A percentile compares a stretch with the other conserved stretches of the same genome.
These are phyloP conservation scores for Psidium guajava DNA, from an alignment of 345 rosid genomes.

Conservation along the genomic window DNA sequence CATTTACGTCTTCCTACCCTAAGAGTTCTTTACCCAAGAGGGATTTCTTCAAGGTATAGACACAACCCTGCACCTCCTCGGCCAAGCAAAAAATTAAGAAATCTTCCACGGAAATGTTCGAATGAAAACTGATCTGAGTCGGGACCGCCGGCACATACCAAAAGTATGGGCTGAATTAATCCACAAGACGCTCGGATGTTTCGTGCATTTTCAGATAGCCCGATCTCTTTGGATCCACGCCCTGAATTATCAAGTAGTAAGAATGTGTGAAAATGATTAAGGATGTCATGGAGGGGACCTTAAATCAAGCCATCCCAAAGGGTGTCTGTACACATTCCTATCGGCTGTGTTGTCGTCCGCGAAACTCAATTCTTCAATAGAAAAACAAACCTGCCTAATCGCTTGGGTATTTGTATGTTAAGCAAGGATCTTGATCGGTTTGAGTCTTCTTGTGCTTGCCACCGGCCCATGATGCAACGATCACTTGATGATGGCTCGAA, in stretches of 20 bases:
- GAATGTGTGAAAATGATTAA: neutral
- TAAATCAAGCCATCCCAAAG: neutral
- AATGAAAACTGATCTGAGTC: neutral
- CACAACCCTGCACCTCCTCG: neutral
- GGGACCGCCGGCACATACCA: fast-evolving
- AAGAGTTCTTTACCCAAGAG: neutral
- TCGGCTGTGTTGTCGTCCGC: neutral
- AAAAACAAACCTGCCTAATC: neutral
- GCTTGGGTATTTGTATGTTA: neutral
- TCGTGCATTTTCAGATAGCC: neutral
- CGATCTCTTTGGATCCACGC: fast-evolving
- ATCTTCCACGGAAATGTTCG: neutral
- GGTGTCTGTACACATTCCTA: neutral
- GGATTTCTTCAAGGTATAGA: neutral
- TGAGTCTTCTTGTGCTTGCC: neutral
- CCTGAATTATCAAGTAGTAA: neutral
- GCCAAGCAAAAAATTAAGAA: neutral
- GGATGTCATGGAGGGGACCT: fast-evolving
- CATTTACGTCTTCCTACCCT: neutral
- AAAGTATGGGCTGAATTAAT: neutral
- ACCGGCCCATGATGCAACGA: neutral
- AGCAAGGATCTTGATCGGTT: neutral
- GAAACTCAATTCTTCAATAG: neutral
- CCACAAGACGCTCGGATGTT: neutral
- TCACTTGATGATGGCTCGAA: neutral